These are phyloP conservation scores for Apiotrichum akiyoshidainum DNA, from an alignment of 1,284 basidiomycete species.

Conservation along the genomic window DNA sequence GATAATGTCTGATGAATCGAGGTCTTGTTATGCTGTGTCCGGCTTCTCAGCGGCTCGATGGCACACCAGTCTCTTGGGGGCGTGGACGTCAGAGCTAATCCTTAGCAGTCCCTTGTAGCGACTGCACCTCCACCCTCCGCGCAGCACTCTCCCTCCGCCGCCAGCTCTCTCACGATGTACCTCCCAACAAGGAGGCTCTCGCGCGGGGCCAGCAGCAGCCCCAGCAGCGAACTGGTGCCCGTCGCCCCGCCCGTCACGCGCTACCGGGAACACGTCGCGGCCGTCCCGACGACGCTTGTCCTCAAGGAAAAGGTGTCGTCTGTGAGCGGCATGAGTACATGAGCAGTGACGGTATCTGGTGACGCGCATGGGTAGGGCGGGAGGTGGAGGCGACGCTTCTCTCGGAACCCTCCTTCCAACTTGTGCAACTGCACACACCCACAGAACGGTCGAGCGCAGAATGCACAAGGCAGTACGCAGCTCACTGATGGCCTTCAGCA, in stretches of 20 bases:
- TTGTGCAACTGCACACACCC: too few relatives aligned
- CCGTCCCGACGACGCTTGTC: slow-evolving; percentile 14
- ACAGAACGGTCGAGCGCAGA: background rate
- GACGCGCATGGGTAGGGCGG: too few relatives aligned
- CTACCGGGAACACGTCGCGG: slow-evolving; percentile 8
- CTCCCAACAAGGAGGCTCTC: slow-evolving; percentile 7
- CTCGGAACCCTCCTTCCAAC: too few relatives aligned
- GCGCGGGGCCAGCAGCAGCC: background rate
- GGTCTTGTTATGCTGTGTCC: too few relatives aligned
- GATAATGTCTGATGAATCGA: too few relatives aligned
- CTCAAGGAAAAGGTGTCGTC: slow-evolving; percentile 33
- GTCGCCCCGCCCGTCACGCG: slow-evolving; percentile 7
- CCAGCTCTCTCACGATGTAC: background rate
- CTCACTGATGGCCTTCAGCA: slow-evolving; percentile 1
- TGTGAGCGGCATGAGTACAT: slow-evolving; percentile 6
- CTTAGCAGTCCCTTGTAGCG: too few relatives aligned
- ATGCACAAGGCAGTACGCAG: background rate
- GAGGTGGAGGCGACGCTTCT: too few relatives aligned
- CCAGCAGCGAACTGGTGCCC: slow-evolving; percentile 4
- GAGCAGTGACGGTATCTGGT: background rate
- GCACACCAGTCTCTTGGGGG: too few relatives aligned
- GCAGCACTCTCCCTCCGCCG: too few relatives aligned
- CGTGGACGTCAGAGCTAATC: too few relatives aligned
- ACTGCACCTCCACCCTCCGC: background rate
- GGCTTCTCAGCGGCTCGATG: too few relatives aligned